Base-by-base conservation (phyloP, 805 yeast genomes). In the Nakazawaea ernobii region DNA sequence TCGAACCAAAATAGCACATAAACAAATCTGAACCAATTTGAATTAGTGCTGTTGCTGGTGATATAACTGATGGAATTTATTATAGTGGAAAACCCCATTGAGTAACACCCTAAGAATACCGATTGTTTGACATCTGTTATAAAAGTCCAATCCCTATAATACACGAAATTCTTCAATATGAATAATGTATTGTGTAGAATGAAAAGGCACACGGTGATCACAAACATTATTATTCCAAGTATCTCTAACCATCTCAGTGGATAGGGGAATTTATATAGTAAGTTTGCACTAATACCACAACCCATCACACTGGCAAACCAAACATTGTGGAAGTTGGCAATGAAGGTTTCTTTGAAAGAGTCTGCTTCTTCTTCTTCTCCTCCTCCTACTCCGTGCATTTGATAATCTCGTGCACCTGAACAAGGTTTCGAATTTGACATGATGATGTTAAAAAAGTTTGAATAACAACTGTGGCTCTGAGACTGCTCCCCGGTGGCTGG, bases 221-320 rank as follows among this genome's bases (percentile, higher is more conserved):
- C 37, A 36, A 46, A 46, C 28, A 40, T 24, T 17, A 46, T 29
- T 9, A 46, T 11, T 2, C 49, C 49, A 7, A 35, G n/a, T 6
- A 40, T 14, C 27, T 32, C 39, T 15, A 46, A 33, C 49, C 49
- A 46, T 20, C 17, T 14, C 45, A 40, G 45, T 35, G 41, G 37
- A 11, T 35, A 46, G 0, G 96, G 89, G 59, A 84, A 89, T 35
- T 69, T 62, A 60, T 80, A 75, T 35, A 90, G 67, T 4, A 87
- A 67, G 33, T 75, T 60, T 4, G 86, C 69, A 1, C 87, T 68
- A 36, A 89, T 85, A 1, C 96, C 96, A 2, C 83, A 76, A 1
- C 95, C 96, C 96, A 90, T 90, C n/a, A 82, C 76, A 43, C 80
- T 70, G 28, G 85, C 84, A 64, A 82, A 88, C 73, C 81, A 82